These are phyloP conservation scores for Carex parvula DNA, from an alignment of 176 grass and related monocot genomes.

Conservation along the genomic window DNA sequence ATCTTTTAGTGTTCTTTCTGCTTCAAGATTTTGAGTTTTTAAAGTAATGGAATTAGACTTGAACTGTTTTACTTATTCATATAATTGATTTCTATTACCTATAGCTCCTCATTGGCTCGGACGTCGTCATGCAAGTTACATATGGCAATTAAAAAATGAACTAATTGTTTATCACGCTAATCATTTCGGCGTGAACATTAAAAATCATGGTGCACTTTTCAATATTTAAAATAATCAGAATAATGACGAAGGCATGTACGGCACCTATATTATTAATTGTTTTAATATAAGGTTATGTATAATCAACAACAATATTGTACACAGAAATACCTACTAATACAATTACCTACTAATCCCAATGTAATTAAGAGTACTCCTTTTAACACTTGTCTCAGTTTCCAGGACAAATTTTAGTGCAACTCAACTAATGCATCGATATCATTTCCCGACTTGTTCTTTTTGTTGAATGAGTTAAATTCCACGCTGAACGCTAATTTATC, in stretches of 20 bases:
- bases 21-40: not conserved
- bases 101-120: not conserved
- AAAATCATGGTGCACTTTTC: not conserved
- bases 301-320: not conserved
- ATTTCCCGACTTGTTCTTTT: constrained; percentile 1
- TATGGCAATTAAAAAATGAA: not conserved
- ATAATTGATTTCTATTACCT: too few species aligned
- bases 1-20: not conserved
- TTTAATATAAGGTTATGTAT: not conserved
- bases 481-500: not conserved
- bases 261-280: not conserved
- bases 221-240: not conserved
- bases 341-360: not conserved
- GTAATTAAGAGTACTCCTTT: not conserved
- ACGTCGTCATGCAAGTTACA: too few species aligned
- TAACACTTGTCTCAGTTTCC: not conserved
- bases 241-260: not conserved
- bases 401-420: not conserved
- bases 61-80: not conserved
- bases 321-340: not conserved
- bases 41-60: not conserved
- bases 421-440: not conserved
- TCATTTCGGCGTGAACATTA: not conserved
- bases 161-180: not conserved
- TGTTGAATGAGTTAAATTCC: constrained; percentile 4